These are phyloP conservation scores for Piedraia hortae DNA, from an alignment of 2,329 filamentous ascomycete genomes.

Conservation along the genomic window DNA sequence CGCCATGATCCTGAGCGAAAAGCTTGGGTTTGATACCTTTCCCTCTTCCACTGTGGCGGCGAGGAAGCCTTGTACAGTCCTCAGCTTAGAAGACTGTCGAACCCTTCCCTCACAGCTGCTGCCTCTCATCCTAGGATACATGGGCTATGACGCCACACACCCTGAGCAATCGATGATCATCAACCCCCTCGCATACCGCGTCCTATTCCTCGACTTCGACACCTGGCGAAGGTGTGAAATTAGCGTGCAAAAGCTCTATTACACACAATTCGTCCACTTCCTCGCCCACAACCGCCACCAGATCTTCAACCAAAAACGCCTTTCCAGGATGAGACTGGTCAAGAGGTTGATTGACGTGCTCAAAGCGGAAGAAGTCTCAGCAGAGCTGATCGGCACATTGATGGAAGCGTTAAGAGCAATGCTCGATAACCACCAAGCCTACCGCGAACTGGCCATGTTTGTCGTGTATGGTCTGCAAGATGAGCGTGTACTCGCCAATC, in stretches of 20 bases:
- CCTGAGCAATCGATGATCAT: conserved; percentile 79
- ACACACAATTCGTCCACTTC: conserved; percentile 73
- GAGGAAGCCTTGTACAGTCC: conserved; percentile 5
- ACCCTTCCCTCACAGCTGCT: conserved; percentile 33
- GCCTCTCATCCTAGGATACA: conserved; percentile 52
- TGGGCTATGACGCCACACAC: conserved; percentile 59
- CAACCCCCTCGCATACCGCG: conserved; percentile 80
- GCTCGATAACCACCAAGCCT: conserved; percentile 56
- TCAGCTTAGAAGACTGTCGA: conserved; percentile 20
- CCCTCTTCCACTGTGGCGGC: conserved; percentile 5
- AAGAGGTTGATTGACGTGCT: conserved; percentile 73
- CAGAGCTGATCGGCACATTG: conserved; percentile 47
- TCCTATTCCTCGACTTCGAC: conserved; percentile 75
- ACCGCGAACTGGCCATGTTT: conserved; percentile 68
- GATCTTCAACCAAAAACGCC: conserved; percentile 66
- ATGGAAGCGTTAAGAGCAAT: conserved; percentile 54
- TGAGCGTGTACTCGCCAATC: conserved; percentile 14
- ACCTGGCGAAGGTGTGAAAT: conserved; percentile 63
- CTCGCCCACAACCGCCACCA: conserved; percentile 73
- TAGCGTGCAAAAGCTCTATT: conserved; percentile 66
- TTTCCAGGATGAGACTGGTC: conserved; percentile 76
- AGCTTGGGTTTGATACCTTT: conserved; percentile 30
- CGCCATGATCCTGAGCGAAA: conserved; percentile 56
- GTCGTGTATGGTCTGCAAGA: conserved; percentile 77
- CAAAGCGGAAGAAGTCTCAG: conserved; percentile 53